Evolutionary conservation across 2,329 filamentous ascomycete species (phyloP), one percentile per base, ranked within the genome.

Genomic region (Colletotrichum australisinense): DNA sequence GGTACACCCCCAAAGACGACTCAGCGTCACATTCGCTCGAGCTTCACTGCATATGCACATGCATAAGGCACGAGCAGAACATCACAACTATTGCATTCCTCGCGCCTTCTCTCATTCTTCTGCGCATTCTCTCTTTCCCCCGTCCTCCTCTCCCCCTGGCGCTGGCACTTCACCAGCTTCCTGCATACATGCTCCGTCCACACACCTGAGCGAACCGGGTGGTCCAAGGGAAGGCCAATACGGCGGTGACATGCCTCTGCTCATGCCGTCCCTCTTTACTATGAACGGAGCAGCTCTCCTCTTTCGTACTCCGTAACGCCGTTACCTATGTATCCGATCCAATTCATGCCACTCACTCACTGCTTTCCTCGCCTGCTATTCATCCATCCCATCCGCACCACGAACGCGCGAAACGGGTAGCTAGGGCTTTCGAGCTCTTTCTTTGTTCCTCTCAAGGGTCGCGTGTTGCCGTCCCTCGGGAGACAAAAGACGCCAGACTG

Each of bases 1-100:
- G 38, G 38, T 42, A 42, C 38, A 42, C 14, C 38, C 26, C 62
- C 60, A 9, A 46, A 5, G 24, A 32, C 38, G 28, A n/a, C 30
- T 35, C 59, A 49, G 59, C 57, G 65, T 69, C 53, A 38, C 38
- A 64, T 59, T 64, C 42, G 24, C 58, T 69, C 69, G 53, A 60
- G 65, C 65, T 59, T 69, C 30, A 72, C 58, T 69, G 59, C 53
- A 59, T 68, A 58, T 68, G 69, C 56, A 72, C 58, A 72, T 72
- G 69, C 69, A 69, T n/a, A 63, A 65, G 42, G 62, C 14, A 59
- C 46, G 65, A 38, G 53, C 66, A 38, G 32, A 60, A 69, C 58
- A 63, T 35, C 58, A 63, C 66, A 19, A 58, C 24, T 38, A 46
- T 28, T 52, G 70, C 67, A 70, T 73, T 70, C 70, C 67, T 64